phyloP scores from a whole-genome alignment of 176 grass and related monocot genomes.

The Hsuehochloa calcarea region DNA sequence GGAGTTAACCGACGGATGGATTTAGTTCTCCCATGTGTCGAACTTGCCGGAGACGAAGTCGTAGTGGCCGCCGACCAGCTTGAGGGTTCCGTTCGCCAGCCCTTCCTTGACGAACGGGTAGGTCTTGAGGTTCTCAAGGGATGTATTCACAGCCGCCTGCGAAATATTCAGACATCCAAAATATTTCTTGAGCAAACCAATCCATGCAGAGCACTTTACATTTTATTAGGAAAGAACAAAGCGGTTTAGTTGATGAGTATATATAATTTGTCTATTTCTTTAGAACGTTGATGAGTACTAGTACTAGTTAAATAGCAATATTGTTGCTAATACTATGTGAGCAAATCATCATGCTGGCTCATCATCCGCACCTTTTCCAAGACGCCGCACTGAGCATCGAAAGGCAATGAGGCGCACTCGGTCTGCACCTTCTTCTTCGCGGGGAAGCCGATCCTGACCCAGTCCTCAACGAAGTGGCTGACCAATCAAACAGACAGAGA shows the following conservation, averaged over 20 bases:
- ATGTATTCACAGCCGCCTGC: constrained; percentile 71
- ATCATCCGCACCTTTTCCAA: constrained; percentile 54
- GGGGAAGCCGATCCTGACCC: constrained; percentile 63
- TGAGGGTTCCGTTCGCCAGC: constrained; percentile 52
- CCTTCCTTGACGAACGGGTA: constrained; percentile 86
- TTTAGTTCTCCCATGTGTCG: constrained; percentile 52
- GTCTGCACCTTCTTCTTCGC: constrained; percentile 67
- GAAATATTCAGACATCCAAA: neutral
- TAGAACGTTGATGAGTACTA: neutral
- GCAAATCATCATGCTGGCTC: neutral
- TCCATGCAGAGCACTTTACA: neutral
- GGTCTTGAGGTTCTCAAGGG: constrained; percentile 61
- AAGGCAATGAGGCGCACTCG: constrained; percentile 4
- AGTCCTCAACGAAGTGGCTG: constrained; percentile 90
- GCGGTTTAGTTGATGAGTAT: neutral
- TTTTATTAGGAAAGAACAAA: neutral
- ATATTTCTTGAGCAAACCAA: neutral
- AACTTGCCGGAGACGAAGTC: constrained; percentile 81
- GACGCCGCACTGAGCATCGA: constrained; percentile 63
- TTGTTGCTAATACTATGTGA: neutral
- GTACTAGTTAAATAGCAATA: neutral
- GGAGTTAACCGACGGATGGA: neutral
- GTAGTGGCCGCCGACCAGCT: constrained; percentile 69
- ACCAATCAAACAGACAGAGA: neutral
- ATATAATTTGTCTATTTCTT: neutral